phyloP scores from a whole-genome alignment of 2,329 filamentous ascomycete species.

The Nigrograna mackinnonii region DNA sequence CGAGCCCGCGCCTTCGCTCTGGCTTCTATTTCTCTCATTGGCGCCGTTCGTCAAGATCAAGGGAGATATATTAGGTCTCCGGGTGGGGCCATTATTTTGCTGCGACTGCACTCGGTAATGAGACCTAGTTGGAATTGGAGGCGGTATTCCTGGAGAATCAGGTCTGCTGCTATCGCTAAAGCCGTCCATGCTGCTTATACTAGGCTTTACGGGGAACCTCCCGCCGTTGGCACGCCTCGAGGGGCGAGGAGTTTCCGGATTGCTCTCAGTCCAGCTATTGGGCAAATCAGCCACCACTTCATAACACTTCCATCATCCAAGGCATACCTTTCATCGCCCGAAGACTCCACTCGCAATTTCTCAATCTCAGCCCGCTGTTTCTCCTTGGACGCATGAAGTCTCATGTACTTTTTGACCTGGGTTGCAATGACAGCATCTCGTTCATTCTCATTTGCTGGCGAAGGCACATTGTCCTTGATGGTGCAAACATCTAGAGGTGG shows the following conservation, averaged over 20 bases:
- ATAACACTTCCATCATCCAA: neutral
- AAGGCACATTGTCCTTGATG: constrained; percentile 44
- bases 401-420: constrained; percentile 63
- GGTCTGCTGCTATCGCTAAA: constrained; percentile 61
- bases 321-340: constrained; percentile 44
- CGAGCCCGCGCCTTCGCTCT: constrained; percentile 62
- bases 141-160: constrained; percentile 69
- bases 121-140: constrained; percentile 78
- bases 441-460: constrained; percentile 60
- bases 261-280: constrained; percentile 66
- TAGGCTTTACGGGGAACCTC: constrained; percentile 70
- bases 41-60: constrained; percentile 65
- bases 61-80: constrained; percentile 76
- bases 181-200: constrained; percentile 65
- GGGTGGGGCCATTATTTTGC: constrained; percentile 61
- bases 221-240: constrained; percentile 59
- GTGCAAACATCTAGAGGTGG: constrained; percentile 59
- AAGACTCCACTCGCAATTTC: constrained; percentile 47
- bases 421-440: constrained; percentile 63
- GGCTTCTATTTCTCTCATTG: constrained; percentile 68
- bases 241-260: constrained; percentile 76
- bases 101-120: constrained; percentile 78
- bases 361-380: constrained; percentile 35
- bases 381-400: constrained; percentile 44
- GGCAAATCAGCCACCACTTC: neutral